These are phyloP conservation scores for Alnus rubra DNA, from an alignment of 306 rosid genomes.

Conservation along the genomic window DNA sequence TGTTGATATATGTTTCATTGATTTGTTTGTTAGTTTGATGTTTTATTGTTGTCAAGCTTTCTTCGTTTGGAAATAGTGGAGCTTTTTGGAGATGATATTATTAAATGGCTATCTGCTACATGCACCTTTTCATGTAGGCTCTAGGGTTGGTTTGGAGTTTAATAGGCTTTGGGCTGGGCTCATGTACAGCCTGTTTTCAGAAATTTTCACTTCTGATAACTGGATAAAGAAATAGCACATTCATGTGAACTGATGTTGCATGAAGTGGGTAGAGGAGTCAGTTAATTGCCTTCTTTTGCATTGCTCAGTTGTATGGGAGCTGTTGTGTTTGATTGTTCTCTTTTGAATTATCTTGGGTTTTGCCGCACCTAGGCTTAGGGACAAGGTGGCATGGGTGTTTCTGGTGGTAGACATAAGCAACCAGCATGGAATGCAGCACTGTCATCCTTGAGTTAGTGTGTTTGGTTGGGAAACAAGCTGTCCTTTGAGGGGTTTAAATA, in stretches of 20 bases:
- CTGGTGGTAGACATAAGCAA: background rate
- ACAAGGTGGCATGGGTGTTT: background rate
- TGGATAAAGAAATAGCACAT: background rate
- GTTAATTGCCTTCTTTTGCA: background rate
- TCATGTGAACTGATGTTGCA: background rate
- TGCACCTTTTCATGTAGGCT: background rate
- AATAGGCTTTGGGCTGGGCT: background rate
- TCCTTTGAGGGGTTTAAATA: background rate
- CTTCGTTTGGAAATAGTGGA: background rate
- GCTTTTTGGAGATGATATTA: background rate
- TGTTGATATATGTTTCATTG: background rate
- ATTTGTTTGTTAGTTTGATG: background rate
- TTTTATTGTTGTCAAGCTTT: background rate
- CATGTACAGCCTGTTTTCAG: background rate
- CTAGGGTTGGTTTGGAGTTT: background rate
- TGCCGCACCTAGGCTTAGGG: background rate
- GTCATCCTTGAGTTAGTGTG: background rate
- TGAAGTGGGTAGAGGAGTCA: background rate
- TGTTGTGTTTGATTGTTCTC: background rate
- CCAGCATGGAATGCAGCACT: background rate
- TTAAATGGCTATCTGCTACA: background rate
- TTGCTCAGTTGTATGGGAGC: background rate
- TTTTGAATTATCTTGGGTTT: background rate
- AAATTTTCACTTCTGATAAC: background rate
- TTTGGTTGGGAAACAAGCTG: background rate